A percentile compares a stretch with the other conserved stretches of the same genome.
Evolutionary conservation across 164 flowering plant species (phyloP).

Genomic region (Kalanchoe fedtschenkoi): DNA sequence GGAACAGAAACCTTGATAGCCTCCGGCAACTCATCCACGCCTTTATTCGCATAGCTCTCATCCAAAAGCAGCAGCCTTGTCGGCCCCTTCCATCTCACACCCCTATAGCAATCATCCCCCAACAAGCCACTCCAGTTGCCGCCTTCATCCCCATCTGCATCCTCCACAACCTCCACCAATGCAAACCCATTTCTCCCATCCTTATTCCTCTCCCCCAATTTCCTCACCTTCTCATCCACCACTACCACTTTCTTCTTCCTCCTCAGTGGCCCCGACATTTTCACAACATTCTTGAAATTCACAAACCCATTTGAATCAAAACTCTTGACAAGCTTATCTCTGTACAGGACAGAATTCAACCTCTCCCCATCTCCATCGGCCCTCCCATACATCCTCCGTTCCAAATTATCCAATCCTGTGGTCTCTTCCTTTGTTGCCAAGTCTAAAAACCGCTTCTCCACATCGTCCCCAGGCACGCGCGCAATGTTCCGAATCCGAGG

Average conservation of each 20-base stretch:
- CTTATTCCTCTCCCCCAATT: constrained; percentile 9
- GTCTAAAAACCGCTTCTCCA: constrained; percentile 33
- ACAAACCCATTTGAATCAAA: constrained; percentile 59
- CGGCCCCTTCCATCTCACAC: constrained; percentile 63
- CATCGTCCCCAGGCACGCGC: constrained; percentile 76
- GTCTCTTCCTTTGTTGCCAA: constrained; percentile 17
- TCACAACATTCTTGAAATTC: constrained; percentile 68
- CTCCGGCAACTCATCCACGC: constrained; percentile 57
- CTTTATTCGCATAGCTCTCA: constrained; percentile 39
- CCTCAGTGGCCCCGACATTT: constrained; percentile 64
- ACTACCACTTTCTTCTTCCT: constrained; percentile 44
- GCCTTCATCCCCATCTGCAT: constrained; percentile 12
- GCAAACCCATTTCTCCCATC: constrained; percentile 30
- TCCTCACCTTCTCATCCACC: constrained; percentile 26
- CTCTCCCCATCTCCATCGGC: constrained; percentile 51
- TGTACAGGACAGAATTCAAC: constrained; percentile 53
- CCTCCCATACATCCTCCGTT: constrained; percentile 45
- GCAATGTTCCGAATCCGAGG: constrained; percentile 85
- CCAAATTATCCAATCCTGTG: constrained; percentile 19
- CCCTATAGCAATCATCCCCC: constrained; percentile 52
- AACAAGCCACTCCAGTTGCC: constrained; percentile 54
- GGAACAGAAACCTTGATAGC: constrained; percentile 68
- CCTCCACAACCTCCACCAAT: constrained; percentile 39
- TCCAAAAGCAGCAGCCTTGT: constrained; percentile 89
- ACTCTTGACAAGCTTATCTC: constrained; percentile 60